Evolutionary conservation across 2,329 filamentous ascomycete species (phyloP).

Genomic region (Monilinia vaccinii-corymbosi): DNA sequence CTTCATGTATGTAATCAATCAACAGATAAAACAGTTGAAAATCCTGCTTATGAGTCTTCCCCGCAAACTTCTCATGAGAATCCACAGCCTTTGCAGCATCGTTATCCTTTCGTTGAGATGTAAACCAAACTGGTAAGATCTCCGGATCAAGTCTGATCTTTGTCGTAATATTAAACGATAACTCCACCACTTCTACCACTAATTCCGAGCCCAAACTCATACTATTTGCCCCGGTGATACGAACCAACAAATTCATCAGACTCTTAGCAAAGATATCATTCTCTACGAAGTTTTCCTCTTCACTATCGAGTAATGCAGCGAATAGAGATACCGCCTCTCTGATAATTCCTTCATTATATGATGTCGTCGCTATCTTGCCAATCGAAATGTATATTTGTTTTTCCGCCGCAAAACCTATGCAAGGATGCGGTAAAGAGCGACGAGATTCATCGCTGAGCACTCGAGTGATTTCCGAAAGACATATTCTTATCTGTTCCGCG

Average conservation of each 20-base stretch:
- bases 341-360: slow-evolving; percentile 78
- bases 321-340: slow-evolving; percentile 80
- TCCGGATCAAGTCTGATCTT: slow-evolving; percentile 87
- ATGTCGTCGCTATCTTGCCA: slow-evolving; percentile 78
- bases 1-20: slow-evolving; percentile 93
- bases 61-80: slow-evolving; percentile 63
- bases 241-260: slow-evolving; percentile 75
- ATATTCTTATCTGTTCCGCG: slow-evolving; percentile 52
- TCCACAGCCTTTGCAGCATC: slow-evolving; percentile 29
- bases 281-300: slow-evolving; percentile 90
- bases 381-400: slow-evolving; percentile 87
- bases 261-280: slow-evolving; percentile 78
- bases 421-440: slow-evolving; percentile 81
- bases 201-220: slow-evolving; percentile 70
- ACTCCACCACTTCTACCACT: slow-evolving; percentile 80
- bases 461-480: slow-evolving; percentile 52
- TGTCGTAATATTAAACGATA: slow-evolving; percentile 91
- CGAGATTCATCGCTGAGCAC: slow-evolving; percentile 85
- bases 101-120: slow-evolving; percentile 39
- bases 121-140: slow-evolving; percentile 89
- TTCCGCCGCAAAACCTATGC: slow-evolving; percentile 75
- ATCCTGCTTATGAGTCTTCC: slow-evolving; percentile 78
- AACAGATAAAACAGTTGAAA: slow-evolving; percentile 94
- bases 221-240: slow-evolving; percentile 65
- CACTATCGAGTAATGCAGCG: slow-evolving; percentile 86